Percentiles rank a stretch among this genome's conserved stretches.
Evolutionary conservation across 176 grass and related monocot species (phyloP).

Genomic region (Aegilops speltoides): DNA sequence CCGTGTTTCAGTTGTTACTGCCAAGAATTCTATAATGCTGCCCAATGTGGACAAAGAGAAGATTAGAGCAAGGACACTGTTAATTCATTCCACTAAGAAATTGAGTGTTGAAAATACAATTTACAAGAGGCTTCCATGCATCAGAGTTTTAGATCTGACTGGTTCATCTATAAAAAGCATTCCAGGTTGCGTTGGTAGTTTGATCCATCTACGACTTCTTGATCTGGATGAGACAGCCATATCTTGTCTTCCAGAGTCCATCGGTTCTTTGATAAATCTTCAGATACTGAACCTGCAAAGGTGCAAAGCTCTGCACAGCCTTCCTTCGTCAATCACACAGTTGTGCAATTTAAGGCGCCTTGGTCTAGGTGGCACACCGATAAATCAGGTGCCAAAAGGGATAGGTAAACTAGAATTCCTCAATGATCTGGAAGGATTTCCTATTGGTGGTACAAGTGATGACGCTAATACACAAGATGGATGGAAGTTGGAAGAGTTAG

Average conservation of each 20-base stretch:
- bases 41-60: background rate
- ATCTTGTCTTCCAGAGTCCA: constrained; percentile 17
- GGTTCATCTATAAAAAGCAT: background rate
- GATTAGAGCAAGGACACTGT: background rate
- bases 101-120: constrained; percentile 8
- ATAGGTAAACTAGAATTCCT: background rate
- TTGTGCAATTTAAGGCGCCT: constrained; percentile 18
- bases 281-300: background rate
- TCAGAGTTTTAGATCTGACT: constrained; percentile 19
- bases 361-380: background rate
- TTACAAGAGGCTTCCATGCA: background rate
- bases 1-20: background rate
- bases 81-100: background rate
- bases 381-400: constrained; percentile 33
- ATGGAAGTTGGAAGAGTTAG: constrained; percentile 24
- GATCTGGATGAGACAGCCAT: background rate
- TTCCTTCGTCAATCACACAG: background rate
- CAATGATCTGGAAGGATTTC: constrained; percentile 8
- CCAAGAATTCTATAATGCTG: background rate
- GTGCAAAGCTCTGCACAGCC: background rate
- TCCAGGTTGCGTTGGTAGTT: background rate
- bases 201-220: constrained; percentile 13
- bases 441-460: background rate
- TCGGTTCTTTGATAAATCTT: constrained; percentile 15
- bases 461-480: background rate